These are phyloP conservation scores for Taphrina deformans DNA, from an alignment of 1,139 yeast genomes.

Conservation along the genomic window DNA sequence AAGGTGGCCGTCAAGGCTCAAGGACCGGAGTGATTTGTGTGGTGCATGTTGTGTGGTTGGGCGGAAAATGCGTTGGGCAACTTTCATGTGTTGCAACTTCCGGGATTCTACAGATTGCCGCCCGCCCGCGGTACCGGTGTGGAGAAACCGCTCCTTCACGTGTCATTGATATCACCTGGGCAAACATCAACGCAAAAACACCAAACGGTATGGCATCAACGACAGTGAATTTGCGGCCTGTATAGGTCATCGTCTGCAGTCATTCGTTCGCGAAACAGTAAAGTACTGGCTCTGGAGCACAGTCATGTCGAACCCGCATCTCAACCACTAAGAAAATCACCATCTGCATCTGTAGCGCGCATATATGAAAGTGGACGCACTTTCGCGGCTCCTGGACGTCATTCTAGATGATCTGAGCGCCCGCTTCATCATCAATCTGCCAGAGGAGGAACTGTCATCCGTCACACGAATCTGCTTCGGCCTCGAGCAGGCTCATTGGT, in stretches of 20 bases:
- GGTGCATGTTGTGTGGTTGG: too few relatives aligned
- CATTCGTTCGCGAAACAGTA: too few relatives aligned
- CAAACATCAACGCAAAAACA: too few relatives aligned
- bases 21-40: too few relatives aligned
- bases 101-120: too few relatives aligned
- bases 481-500: constrained; percentile 98
- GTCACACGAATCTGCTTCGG: constrained; percentile 88
- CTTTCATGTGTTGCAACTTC: neutral
- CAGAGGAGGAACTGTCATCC: constrained; percentile 82
- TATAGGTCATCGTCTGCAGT: too few relatives aligned
- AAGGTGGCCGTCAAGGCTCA: too few relatives aligned
- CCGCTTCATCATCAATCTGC: constrained; percentile 86
- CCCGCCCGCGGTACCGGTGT: too few relatives aligned
- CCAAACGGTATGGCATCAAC: too few relatives aligned
- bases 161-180: neutral
- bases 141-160: neutral
- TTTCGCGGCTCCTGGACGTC: constrained; percentile 30
- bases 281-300: too few relatives aligned
- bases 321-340: neutral
- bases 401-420: constrained; percentile 68
- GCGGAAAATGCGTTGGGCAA: neutral
- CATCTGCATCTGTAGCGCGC: neutral
- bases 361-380: constrained; percentile 23
- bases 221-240: too few relatives aligned
- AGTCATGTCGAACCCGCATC: neutral